Conservation (phyloP, 495 filamentous ascomycete genomes). For the Daldinia childiae region DNA sequence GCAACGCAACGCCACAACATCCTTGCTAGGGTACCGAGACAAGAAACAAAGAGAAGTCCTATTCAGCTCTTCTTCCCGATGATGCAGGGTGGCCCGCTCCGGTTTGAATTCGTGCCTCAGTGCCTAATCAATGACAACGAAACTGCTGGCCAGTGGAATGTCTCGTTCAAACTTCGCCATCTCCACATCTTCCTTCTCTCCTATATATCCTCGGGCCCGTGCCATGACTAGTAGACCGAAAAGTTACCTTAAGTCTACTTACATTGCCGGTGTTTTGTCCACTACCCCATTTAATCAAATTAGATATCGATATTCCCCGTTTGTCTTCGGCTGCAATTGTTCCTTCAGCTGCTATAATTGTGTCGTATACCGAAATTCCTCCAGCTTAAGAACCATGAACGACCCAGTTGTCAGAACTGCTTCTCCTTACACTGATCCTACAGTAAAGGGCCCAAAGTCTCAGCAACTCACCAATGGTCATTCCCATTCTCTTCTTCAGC, state of each 20-base stretch:
- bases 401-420: conserved; percentile 58
- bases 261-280: conserved; percentile 44
- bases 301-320: conserved; percentile 42
- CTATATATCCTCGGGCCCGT: conserved; percentile 53
- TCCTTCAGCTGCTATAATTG: conserved; percentile 32
- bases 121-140: conserved; percentile 42
- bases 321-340: conserved; percentile 41
- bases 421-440: conserved; percentile 61
- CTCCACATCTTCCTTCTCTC: conserved; percentile 44
- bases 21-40: conserved; percentile 40
- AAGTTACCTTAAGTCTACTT: conserved; percentile 38
- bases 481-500: conserved; percentile 38
- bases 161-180: conserved; percentile 43
- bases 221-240: conserved; percentile 44
- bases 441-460: conserved; percentile 58
- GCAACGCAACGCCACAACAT: conserved; percentile 34
- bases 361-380: conserved; percentile 29
- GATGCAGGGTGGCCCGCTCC: conserved; percentile 48
- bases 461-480: conserved; percentile 51
- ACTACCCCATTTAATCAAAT: conserved; percentile 49
- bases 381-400: conserved; percentile 59
- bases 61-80: conserved; percentile 44
- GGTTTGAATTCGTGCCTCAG: conserved; percentile 51
- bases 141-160: conserved; percentile 48
- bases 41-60: conserved; percentile 24